A percentile compares a stretch with the other conserved stretches of the same genome.
These are phyloP conservation scores for Galerina sulciceps DNA, from an alignment of 768 basidiomycete genomes.

Conservation along the genomic window DNA sequence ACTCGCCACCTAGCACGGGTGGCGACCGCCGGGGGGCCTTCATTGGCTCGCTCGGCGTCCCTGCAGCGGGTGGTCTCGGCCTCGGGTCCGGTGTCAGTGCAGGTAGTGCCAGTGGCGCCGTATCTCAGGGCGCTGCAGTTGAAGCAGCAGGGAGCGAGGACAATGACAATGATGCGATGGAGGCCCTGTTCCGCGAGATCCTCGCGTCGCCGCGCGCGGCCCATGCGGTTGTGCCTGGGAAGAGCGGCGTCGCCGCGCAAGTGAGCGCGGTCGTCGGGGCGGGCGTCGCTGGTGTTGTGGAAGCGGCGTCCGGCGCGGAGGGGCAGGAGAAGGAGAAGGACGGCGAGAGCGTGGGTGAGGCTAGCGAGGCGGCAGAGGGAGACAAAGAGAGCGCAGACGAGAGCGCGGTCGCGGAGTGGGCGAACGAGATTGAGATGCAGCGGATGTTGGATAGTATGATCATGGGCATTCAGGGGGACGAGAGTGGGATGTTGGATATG, in stretches of 20 bases:
- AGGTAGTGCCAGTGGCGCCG: constrained; percentile 19
- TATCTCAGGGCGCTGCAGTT: constrained; percentile 25
- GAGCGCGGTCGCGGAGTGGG: constrained; percentile 32
- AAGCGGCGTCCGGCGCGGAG: constrained; percentile 11
- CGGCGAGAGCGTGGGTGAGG: constrained; percentile 2
- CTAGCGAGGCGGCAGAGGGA: neutral
- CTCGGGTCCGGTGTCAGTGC: constrained; percentile 29
- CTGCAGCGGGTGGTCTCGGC: constrained; percentile 90
- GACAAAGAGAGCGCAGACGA: constrained; percentile 26
- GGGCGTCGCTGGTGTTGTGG: constrained; percentile 10
- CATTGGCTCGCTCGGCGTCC: constrained; percentile 62
- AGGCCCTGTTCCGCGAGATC: constrained; percentile 72
- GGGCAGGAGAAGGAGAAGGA: constrained; percentile 13
- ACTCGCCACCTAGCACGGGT: constrained; percentile 99
- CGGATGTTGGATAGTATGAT: constrained; percentile 51
- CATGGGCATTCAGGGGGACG: constrained; percentile 14
- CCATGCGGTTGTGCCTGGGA: constrained; percentile 25
- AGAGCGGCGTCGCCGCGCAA: constrained; percentile 20
- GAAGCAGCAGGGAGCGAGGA: constrained; percentile 24
- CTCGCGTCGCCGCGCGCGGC: constrained; percentile 50
- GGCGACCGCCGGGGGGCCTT: constrained; percentile 74
- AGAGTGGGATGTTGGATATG: constrained; percentile 6
- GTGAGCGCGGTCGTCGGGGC: constrained; percentile 14
- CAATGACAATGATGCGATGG: constrained; percentile 47
- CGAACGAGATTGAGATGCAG: constrained; percentile 62